phyloP scores from a whole-genome alignment of 163 green algal genomes.

The Picocystis sp. region DNA sequence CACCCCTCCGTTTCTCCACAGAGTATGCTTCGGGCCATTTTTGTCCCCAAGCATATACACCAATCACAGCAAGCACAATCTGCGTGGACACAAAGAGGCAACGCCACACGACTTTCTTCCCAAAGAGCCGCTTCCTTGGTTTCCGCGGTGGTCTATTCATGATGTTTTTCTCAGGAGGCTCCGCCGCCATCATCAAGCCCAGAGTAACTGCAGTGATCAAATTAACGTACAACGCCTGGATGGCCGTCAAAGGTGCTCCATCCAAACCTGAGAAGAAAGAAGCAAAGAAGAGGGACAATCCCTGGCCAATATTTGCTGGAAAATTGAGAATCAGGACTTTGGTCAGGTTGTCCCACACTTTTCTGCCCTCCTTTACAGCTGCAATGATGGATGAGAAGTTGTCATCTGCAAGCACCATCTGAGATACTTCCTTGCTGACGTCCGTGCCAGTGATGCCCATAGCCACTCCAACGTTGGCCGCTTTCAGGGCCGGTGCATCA shows the following conservation, averaged over 20 bases:
- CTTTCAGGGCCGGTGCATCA: slow-evolving; percentile 94
- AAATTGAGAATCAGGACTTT: slow-evolving; percentile 1
- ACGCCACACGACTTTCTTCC: too few species aligned
- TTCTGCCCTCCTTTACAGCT: slow-evolving; percentile 78
- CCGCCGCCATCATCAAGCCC: slow-evolving; percentile 1
- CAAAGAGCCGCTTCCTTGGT: too few species aligned
- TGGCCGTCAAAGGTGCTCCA: neutral
- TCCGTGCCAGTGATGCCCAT: slow-evolving; percentile 89
- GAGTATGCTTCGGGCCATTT: too few species aligned
- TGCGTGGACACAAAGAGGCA: too few species aligned
- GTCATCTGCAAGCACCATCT: slow-evolving; percentile 99
- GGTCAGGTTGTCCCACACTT: slow-evolving; percentile 99
- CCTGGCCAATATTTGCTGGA: neutral
- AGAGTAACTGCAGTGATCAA: slow-evolving; percentile 1
- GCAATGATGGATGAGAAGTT: slow-evolving; percentile 96
- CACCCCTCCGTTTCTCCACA: too few species aligned
- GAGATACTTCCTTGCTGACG: slow-evolving; percentile 90
- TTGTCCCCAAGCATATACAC: too few species aligned
- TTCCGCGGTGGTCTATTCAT: slow-evolving; percentile 5
- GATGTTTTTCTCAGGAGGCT: slow-evolving; percentile 4
- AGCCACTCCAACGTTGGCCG: slow-evolving; percentile 91
- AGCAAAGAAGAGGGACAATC: slow-evolving; percentile 4
- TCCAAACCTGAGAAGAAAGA: neutral
- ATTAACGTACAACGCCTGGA: slow-evolving; percentile 1
- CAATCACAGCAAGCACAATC: too few species aligned